Percentiles rank a stretch among this genome's conserved stretches.
phyloP scores from a whole-genome alignment of 2,329 filamentous ascomycete genomes.

The Cercospora janseana region DNA sequence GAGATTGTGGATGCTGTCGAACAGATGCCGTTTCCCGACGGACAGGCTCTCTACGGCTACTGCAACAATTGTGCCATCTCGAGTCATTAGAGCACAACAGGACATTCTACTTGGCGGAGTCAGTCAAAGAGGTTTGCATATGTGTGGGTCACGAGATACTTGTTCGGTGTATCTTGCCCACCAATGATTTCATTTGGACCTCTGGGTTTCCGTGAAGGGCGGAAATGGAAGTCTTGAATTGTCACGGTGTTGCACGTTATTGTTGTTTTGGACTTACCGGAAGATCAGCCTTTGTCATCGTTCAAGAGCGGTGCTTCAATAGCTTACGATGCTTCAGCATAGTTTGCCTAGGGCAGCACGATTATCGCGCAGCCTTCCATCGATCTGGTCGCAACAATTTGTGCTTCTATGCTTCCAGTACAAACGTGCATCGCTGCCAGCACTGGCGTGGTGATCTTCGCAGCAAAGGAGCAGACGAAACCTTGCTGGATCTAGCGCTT shows the following conservation, averaged over 20 bases:
- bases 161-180: no score
- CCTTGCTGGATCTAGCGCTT: conserved; percentile 1
- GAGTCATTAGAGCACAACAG: not conserved
- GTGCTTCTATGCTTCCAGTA: no score
- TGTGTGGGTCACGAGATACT: not conserved
- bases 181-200: not conserved
- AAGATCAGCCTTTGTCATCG: conserved; percentile 10
- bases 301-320: conserved; percentile 8
- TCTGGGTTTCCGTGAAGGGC: not conserved
- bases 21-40: conserved; percentile 20
- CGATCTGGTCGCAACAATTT: no score
- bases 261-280: conserved; percentile 7
- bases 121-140: not conserved
- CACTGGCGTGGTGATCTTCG: not conserved
- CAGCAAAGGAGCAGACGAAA: conserved; percentile 5
- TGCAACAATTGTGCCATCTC: conserved; percentile 10
- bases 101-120: not conserved
- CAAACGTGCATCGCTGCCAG: not conserved
- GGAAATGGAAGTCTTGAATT: not conserved
- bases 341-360: not conserved
- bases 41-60: conserved; percentile 7
- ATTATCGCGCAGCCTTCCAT: not conserved
- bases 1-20: conserved; percentile 26
- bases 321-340: conserved; percentile 8
- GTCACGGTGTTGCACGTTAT: conserved; percentile 1